A percentile compares a stretch with the other conserved stretches of the same genome.
Conservation (phyloP, 2,329 filamentous ascomycete species). For the Aspergillus sp. region DNA sequence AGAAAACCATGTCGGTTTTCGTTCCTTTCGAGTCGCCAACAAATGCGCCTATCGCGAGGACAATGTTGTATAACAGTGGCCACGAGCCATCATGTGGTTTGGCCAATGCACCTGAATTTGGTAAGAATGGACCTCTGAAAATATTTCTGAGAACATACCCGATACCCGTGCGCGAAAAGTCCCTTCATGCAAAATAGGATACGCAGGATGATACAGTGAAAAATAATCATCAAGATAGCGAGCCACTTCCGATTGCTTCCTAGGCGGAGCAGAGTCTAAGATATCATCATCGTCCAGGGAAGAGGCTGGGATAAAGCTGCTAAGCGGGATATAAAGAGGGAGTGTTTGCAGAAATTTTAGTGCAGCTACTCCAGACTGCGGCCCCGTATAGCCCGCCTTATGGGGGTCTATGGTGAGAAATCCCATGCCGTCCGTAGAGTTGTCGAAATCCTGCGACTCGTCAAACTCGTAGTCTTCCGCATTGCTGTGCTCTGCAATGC, state of each 20-base stretch:
- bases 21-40: constrained; percentile 26
- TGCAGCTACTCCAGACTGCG: constrained; percentile 25
- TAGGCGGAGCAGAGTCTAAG: constrained; percentile 1
- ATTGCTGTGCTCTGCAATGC: constrained; percentile 24
- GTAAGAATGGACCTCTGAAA: not conserved
- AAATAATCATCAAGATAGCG: constrained; percentile 27
- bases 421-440: constrained; percentile 27
- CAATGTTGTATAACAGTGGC: constrained; percentile 25
- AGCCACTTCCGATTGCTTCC: constrained; percentile 9
- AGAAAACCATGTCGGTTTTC: constrained; percentile 22
- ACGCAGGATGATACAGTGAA: constrained; percentile 23
- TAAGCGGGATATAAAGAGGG: constrained; percentile 24
- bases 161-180: constrained; percentile 26
- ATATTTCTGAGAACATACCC: constrained; percentile 4
- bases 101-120: constrained; percentile 19
- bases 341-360: constrained; percentile 26
- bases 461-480: constrained; percentile 29
- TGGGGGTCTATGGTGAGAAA: constrained; percentile 25
- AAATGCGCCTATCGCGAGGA: constrained; percentile 26
- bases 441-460: constrained; percentile 28
- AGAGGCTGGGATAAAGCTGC: constrained; percentile 23
- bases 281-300: constrained; percentile 24
- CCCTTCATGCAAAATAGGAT: constrained; percentile 26
- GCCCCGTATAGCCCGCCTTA: constrained; percentile 26
- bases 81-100: constrained; percentile 26